Evolutionary conservation across 495 filamentous ascomycete genomes (phyloP), one percentile per base, ranked within the genome.

Genomic region (Penicillium soppii): DNA sequence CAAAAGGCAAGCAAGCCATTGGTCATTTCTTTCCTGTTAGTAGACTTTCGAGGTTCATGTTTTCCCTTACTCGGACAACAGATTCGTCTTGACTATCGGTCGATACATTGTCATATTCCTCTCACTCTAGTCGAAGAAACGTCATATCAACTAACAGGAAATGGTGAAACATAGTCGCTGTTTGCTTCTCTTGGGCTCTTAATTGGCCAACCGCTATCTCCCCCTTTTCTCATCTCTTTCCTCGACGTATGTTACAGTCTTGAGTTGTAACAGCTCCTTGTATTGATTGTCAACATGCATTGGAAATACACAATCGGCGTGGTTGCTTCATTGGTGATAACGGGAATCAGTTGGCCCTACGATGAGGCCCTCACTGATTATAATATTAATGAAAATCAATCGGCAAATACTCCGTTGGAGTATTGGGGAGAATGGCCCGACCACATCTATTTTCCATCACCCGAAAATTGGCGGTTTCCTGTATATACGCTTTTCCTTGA

Each of bases 401-500:
- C 71, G n/a, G 83, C 86, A 7, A 71, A 55, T 15, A 59, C 73
- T 37, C 83, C 86, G 1, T 66, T 81, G 12, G 75, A 90, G 25
- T 90, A 90, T 66, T 77, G 69, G 59, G 81, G 81, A 10, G 58
- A 74, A 66, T 87, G 86, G 76, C 64, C 72, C 12, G 70, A 77
- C 43, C 79, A 82, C 54, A 67, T 57, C 7, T 87, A 81, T 56
- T 58, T 61, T 12, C 74, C 77, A 0, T 88, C 86, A 1, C 86
- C 87, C 0, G 56, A 65, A 1, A 87, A 83, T 55, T 90, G 87
- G 87, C 75, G 87, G 17, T 77, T 90, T 50, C 87, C 87, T 0
- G 80, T 88, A 51, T 90, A 89, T 58, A 86, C 84, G 5, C 54
- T 90, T 22, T 85, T 88, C 50, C 64, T 89, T 1, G 87, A 90